These are phyloP conservation scores for Paxillus involutus DNA, from an alignment of 768 basidiomycete genomes.

Conservation along the genomic window DNA sequence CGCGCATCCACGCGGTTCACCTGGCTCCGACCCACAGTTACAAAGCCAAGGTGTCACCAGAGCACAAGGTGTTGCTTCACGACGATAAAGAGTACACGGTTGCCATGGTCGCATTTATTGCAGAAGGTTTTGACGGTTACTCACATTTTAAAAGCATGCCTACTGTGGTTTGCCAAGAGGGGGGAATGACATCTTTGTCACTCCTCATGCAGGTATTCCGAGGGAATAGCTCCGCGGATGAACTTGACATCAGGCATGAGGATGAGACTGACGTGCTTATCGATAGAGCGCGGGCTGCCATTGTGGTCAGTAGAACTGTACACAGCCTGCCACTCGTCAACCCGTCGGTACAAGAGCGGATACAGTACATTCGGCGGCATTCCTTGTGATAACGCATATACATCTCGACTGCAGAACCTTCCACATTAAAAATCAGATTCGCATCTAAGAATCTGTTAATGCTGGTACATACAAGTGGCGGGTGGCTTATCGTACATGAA, in stretches of 20 bases:
- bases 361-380: not conserved
- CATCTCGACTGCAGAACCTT: not conserved
- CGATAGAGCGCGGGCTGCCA: slow-evolving; percentile 7
- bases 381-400: not conserved
- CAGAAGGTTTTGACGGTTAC: slow-evolving; percentile 11
- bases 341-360: slow-evolving; percentile 14
- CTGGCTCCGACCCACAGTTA: slow-evolving; percentile 1
- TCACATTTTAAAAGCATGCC: slow-evolving; percentile 3
- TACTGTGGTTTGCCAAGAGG: slow-evolving; percentile 2
- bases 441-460: no score
- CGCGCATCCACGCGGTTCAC: slow-evolving; percentile 1
- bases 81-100: slow-evolving; percentile 2
- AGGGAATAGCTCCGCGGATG: not conserved
- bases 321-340: not conserved
- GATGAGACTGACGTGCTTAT: not conserved
- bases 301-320: not conserved
- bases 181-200: slow-evolving; percentile 4
- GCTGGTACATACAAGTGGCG: not conserved
- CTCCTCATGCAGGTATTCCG: slow-evolving; percentile 10
- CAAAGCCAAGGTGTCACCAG: not conserved
- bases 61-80: not conserved
- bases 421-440: no score
- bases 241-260: not conserved
- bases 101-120: slow-evolving; percentile 9
- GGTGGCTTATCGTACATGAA: slow-evolving; percentile 4